Evolutionary conservation across 2,329 filamentous ascomycete genomes (phyloP).

Genomic region (Taxawa tesnikishii): DNA sequence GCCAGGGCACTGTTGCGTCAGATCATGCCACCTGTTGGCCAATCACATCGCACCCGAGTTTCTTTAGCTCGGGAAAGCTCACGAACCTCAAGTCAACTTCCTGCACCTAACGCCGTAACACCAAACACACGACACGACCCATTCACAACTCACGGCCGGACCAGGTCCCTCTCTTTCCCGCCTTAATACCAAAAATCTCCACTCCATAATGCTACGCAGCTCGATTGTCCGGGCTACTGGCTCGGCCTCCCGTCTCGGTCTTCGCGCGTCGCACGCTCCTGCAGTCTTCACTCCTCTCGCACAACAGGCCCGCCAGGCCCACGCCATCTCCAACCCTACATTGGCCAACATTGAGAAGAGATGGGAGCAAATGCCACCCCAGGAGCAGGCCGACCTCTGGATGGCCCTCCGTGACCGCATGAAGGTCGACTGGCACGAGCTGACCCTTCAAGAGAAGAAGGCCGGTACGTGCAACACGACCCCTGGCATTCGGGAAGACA

Average conservation of each 20-base stretch:
- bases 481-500: too few relatives aligned
- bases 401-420: slow-evolving; percentile 97
- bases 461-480: slow-evolving; percentile 80
- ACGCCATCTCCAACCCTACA: slow-evolving; percentile 95
- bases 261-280: slow-evolving; percentile 9
- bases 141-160: too few relatives aligned
- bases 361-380: slow-evolving; percentile 95
- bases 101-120: too few relatives aligned
- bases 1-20: too few relatives aligned
- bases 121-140: too few relatives aligned
- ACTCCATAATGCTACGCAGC: slow-evolving; percentile 9
- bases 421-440: slow-evolving; percentile 93
- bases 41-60: too few relatives aligned
- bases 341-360: slow-evolving; percentile 98
- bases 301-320: slow-evolving; percentile 51
- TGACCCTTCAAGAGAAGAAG: slow-evolving; percentile 97
- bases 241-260: slow-evolving; percentile 7
- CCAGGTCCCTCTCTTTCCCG: too few relatives aligned
- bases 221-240: slow-evolving; percentile 10
- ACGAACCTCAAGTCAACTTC: too few relatives aligned
- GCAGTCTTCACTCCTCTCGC: slow-evolving; percentile 22
- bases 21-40: too few relatives aligned
- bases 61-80: too few relatives aligned
- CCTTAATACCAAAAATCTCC: neutral
- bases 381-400: slow-evolving; percentile 99